These are phyloP conservation scores for Arthrobotrys megalospora DNA, from an alignment of 2,329 filamentous ascomycete species.

Conservation along the genomic window DNA sequence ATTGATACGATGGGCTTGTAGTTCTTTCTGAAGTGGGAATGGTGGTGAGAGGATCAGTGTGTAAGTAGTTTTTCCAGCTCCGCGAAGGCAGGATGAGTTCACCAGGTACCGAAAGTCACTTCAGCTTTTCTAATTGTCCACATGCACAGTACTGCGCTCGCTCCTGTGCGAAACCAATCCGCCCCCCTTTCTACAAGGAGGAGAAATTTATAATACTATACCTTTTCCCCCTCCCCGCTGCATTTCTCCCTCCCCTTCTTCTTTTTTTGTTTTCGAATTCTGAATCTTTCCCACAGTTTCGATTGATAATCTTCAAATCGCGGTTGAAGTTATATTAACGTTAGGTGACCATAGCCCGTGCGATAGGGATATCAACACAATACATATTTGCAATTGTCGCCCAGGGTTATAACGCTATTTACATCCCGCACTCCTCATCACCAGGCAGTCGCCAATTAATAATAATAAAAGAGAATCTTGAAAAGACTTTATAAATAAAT, in stretches of 20 bases:
- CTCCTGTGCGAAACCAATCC: constrained; percentile 6
- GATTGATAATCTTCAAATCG: background rate
- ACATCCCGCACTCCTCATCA: no score
- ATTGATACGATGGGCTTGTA: background rate
- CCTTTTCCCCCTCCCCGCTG: background rate
- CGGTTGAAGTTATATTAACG: constrained; percentile 10
- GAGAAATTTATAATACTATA: constrained; percentile 46
- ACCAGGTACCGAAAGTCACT: constrained; percentile 8
- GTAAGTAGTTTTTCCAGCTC: background rate
- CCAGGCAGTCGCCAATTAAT: background rate
- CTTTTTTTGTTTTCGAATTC: background rate
- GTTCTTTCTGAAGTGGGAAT: no score
- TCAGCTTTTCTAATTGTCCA: background rate
- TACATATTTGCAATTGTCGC: constrained; percentile 55
- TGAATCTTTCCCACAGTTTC: background rate
- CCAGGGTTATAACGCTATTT: constrained; percentile 20
- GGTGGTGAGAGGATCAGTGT: constrained; percentile 15
- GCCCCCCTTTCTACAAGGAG: background rate
- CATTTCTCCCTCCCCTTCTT: background rate
- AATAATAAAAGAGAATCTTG: background rate
- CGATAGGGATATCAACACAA: constrained; percentile 30
- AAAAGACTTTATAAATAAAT: constrained; percentile 47
- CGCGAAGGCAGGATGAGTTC: background rate
- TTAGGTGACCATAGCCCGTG: constrained; percentile 6
- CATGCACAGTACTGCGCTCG: background rate